These are phyloP conservation scores for Hemileccinum rubropunctum DNA, from an alignment of 768 basidiomycete genomes.

Conservation along the genomic window DNA sequence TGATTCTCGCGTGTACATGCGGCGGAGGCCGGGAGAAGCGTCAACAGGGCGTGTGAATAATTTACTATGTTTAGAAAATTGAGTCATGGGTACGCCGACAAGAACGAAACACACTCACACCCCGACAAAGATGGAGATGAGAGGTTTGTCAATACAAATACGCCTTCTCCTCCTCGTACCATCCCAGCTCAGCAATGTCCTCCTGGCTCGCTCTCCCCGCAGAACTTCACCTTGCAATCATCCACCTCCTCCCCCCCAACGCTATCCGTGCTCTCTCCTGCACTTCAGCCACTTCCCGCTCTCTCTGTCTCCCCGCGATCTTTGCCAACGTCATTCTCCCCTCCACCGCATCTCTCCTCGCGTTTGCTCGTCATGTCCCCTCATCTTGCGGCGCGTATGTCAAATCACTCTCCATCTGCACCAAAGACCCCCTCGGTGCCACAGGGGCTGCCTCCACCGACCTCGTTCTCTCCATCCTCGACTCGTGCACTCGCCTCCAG, in stretches of 20 bases:
- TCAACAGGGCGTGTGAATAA: neutral
- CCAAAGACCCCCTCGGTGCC: constrained; percentile 36
- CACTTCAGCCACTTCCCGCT: constrained; percentile 50
- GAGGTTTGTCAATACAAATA: constrained; percentile 1
- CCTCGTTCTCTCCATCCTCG: constrained; percentile 48
- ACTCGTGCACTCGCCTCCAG: constrained; percentile 44
- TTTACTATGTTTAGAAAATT: neutral
- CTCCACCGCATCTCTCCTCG: constrained; percentile 42
- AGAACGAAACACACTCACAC: constrained; percentile 5
- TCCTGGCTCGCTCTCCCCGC: constrained; percentile 59
- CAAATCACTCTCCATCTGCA: constrained; percentile 42
- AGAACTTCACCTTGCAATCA: constrained; percentile 62
- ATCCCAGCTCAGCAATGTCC: constrained; percentile 11
- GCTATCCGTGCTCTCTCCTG: constrained; percentile 48
- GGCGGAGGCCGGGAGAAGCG: neutral
- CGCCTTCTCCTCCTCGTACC: neutral
- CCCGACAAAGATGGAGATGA: constrained; percentile 23
- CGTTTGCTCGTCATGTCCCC: constrained; percentile 59
- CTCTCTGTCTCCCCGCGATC: constrained; percentile 52
- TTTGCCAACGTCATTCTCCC: constrained; percentile 58
- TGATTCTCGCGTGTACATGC: constrained; percentile 14
- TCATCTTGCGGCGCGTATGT: constrained; percentile 50
- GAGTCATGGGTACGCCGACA: constrained; percentile 10
- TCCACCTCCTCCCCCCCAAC: constrained; percentile 44
- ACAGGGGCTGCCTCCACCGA: constrained; percentile 37